Evolutionary conservation across 2,329 filamentous ascomycete genomes (phyloP).

Genomic region (Berkeleyomyces basicola): DNA sequence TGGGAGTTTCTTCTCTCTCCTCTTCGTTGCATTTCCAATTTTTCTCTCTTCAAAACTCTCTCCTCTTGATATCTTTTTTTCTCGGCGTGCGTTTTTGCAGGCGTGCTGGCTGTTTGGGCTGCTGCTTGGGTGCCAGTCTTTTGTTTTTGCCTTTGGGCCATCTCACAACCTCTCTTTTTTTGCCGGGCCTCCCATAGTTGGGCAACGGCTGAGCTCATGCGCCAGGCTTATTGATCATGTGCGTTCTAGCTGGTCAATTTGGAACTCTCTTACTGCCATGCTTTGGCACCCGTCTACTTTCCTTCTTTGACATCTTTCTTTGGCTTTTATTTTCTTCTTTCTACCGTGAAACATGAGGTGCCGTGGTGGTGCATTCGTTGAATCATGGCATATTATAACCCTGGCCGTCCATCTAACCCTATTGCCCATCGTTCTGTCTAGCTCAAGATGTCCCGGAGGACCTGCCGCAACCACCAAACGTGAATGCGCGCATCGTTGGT

Average conservation of each 20-base stretch:
- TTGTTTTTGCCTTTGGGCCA: neutral
- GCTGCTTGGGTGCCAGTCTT: neutral
- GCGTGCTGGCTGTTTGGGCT: neutral
- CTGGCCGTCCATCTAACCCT: neutral
- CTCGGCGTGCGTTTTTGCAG: neutral
- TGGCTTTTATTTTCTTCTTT: no score
- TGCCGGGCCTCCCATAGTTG: neutral
- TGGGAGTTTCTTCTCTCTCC: constrained; percentile 1
- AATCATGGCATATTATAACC: neutral
- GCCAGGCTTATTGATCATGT: no score
- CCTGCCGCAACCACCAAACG: constrained; percentile 76
- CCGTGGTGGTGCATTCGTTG: no score
- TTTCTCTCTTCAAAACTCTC: constrained; percentile 1
- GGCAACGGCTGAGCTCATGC: neutral
- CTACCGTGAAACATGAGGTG: no score
- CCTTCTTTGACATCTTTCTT: no score
- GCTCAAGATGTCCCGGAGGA: constrained; percentile 15
- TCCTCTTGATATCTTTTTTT: constrained; percentile 7
- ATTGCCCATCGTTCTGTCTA: neutral
- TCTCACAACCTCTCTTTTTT: neutral
- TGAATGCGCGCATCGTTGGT: constrained; percentile 81
- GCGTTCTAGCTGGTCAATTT: no score
- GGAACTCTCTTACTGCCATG: no score
- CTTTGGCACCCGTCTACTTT: no score
- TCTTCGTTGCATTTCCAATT: constrained; percentile 3